Percentiles rank a stretch among this genome's conserved stretches.
Conservation (phyloP, 805 yeast genomes). For the Jamesozyma jinghongensis region DNA sequence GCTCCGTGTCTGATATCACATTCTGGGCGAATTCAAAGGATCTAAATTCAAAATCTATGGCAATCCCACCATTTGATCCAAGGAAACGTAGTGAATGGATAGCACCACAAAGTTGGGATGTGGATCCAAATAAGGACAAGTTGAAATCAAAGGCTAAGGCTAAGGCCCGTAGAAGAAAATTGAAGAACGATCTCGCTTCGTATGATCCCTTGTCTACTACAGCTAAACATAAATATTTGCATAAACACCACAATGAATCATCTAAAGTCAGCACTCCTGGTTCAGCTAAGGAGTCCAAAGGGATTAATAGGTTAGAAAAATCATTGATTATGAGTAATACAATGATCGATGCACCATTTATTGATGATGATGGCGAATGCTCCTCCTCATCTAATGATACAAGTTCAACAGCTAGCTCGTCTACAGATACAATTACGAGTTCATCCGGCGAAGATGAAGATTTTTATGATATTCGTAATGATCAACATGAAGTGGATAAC, state of each 20-base stretch:
- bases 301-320: neutral
- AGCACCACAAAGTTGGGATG: slow-evolving; percentile 59
- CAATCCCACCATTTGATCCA: neutral
- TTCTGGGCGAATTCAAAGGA: neutral
- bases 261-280: slow-evolving; percentile 5
- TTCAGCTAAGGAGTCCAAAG: slow-evolving; percentile 3
- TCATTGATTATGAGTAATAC: slow-evolving; percentile 2
- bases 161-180: slow-evolving; percentile 1
- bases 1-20: slow-evolving; percentile 10
- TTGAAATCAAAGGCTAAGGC: slow-evolving; percentile 6
- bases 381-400: slow-evolving; percentile 3
- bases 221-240: neutral
- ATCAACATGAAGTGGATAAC: neutral
- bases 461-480: slow-evolving; percentile 6
- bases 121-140: slow-evolving; percentile 27
- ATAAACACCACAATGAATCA: neutral
- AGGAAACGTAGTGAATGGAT: slow-evolving; percentile 32
- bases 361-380: neutral
- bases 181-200: neutral
- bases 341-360: no score
- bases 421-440: slow-evolving; percentile 1
- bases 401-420: neutral
- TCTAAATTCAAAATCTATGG: neutral
- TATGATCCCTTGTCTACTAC: slow-evolving; percentile 2
- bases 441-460: slow-evolving; percentile 8